phyloP scores from a whole-genome alignment of 352 stramenopile species.

The Blastocystis sp. region DNA sequence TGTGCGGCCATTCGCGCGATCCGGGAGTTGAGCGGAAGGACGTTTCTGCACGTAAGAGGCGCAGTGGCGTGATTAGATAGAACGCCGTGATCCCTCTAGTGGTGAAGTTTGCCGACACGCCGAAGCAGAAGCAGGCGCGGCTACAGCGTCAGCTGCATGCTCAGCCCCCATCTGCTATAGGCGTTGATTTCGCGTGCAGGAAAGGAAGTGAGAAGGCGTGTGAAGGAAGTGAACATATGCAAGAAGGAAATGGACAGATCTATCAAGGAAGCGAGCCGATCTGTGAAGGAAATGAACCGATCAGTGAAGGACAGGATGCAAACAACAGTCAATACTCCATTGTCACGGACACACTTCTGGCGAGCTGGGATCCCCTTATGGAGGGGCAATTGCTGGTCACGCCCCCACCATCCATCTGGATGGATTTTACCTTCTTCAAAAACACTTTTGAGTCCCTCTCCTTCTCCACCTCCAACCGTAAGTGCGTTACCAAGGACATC shows the following conservation, averaged over 20 bases:
- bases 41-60: background rate
- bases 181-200: too few species aligned
- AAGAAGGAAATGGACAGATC: too few species aligned
- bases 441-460: background rate
- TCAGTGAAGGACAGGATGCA: too few species aligned
- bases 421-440: background rate
- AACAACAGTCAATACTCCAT: too few species aligned
- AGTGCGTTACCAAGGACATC: background rate
- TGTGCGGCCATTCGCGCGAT: background rate
- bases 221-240: too few species aligned
- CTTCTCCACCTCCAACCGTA: background rate
- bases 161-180: too few species aligned
- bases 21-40: constrained; percentile 16
- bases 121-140: constrained; percentile 31
- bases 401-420: background rate
- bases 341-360: too few species aligned
- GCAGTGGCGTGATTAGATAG: background rate
- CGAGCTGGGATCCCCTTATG: too few species aligned
- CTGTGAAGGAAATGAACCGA: too few species aligned
- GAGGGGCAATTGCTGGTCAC: too few species aligned
- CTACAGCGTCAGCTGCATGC: background rate
- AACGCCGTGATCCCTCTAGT: background rate
- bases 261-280: too few species aligned
- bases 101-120: constrained; percentile 37
- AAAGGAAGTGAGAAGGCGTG: too few species aligned